These are phyloP conservation scores for Penicillium cataractarum DNA, from an alignment of 495 filamentous ascomycete species.

Conservation along the genomic window DNA sequence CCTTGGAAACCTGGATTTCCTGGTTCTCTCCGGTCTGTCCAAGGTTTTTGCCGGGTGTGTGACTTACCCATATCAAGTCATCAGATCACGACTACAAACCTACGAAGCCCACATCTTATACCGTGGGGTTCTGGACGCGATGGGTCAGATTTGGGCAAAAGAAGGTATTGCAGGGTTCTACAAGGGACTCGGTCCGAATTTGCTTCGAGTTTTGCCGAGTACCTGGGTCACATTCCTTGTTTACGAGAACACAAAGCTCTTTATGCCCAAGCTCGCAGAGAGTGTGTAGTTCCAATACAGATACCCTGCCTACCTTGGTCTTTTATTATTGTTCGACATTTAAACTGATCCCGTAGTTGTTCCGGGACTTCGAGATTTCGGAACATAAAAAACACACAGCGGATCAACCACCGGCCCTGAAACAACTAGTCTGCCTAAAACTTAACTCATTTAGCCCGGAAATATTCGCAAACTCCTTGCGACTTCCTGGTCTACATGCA, in stretches of 20 bases:
- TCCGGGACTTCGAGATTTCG: too few relatives aligned
- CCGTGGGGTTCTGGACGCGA: constrained; percentile 70
- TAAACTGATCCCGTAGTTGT: too few relatives aligned
- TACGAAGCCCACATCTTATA: constrained; percentile 73
- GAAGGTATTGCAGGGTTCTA: constrained; percentile 90
- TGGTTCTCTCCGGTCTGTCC: constrained; percentile 75
- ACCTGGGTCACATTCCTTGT: constrained; percentile 98
- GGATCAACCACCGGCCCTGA: too few relatives aligned
- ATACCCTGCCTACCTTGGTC: too few relatives aligned
- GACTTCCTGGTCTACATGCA: too few relatives aligned
- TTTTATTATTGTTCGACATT: too few relatives aligned
- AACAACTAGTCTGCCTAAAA: too few relatives aligned
- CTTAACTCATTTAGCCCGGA: too few relatives aligned
- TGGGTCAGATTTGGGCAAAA: constrained; percentile 69
- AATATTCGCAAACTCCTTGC: too few relatives aligned
- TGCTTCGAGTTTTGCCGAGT: constrained; percentile 85
- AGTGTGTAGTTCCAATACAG: not conserved
- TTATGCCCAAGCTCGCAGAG: constrained; percentile 26
- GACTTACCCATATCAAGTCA: constrained; percentile 93
- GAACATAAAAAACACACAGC: too few relatives aligned
- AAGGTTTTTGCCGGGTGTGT: constrained; percentile 85
- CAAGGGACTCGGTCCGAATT: constrained; percentile 85
- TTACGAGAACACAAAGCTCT: constrained; percentile 87
- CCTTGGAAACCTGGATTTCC: constrained; percentile 74
- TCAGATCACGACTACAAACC: constrained; percentile 84